Conservation (phyloP, 2,329 filamentous ascomycete species). For the Penicillium sp. region DNA sequence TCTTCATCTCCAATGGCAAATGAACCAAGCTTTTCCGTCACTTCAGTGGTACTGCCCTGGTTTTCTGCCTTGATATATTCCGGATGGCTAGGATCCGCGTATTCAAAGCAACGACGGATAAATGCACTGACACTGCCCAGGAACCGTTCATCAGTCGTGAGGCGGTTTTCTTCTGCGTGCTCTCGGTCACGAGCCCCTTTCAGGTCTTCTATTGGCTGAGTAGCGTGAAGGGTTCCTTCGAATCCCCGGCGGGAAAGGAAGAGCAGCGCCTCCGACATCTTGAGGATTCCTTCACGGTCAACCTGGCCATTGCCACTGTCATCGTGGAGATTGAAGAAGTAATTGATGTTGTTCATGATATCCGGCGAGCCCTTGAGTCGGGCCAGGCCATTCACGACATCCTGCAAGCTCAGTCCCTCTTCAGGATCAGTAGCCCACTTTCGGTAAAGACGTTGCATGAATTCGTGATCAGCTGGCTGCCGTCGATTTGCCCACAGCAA, state of each 20-base stretch:
- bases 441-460: slow-evolving; percentile 78
- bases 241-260: slow-evolving; percentile 88
- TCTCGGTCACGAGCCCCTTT: slow-evolving; percentile 36
- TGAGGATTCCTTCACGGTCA: slow-evolving; percentile 86
- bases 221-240: slow-evolving; percentile 65
- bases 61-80: slow-evolving; percentile 47
- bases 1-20: slow-evolving; percentile 73
- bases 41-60: slow-evolving; percentile 27
- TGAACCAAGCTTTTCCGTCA: slow-evolving; percentile 46
- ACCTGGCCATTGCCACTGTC: slow-evolving; percentile 86
- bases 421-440: slow-evolving; percentile 79
- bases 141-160: slow-evolving; percentile 76
- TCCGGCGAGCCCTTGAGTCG: slow-evolving; percentile 88
- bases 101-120: slow-evolving; percentile 94
- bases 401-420: slow-evolving; percentile 75
- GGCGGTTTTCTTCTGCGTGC: slow-evolving; percentile 39
- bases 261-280: slow-evolving; percentile 87
- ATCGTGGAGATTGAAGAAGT: slow-evolving; percentile 97
- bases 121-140: slow-evolving; percentile 91
- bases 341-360: slow-evolving; percentile 96
- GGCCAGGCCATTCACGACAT: slow-evolving; percentile 85
- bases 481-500: slow-evolving; percentile 52
- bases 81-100: slow-evolving; percentile 85
- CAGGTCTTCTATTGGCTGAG: slow-evolving; percentile 53
- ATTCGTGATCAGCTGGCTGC: slow-evolving; percentile 87